A percentile compares a stretch with the other conserved stretches of the same genome.
Evolutionary conservation across 176 grass and related monocot species (phyloP).

Genomic region (Rhynchospora breviuscula): DNA sequence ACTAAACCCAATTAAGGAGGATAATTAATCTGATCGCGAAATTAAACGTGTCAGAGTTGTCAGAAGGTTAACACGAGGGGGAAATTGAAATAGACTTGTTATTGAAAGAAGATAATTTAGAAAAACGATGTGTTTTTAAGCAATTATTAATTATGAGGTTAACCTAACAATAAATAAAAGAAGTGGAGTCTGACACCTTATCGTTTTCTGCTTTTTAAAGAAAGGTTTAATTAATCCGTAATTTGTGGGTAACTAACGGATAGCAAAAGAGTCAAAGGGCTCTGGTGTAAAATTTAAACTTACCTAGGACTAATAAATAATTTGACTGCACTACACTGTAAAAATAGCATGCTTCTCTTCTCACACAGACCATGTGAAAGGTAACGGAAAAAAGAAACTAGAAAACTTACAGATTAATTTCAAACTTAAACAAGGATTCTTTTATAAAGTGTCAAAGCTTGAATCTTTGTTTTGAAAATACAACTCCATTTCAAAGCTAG

Average conservation of each 20-base stretch:
- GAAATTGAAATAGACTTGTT: background rate
- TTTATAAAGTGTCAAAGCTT: background rate
- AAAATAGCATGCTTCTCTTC: background rate
- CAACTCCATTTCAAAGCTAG: background rate
- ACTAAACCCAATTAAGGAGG: background rate
- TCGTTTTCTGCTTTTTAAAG: slow-evolving; percentile 4
- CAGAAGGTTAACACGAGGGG: background rate
- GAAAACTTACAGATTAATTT: background rate
- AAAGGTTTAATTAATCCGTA: background rate
- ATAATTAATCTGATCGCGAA: background rate
- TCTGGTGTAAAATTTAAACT: background rate
- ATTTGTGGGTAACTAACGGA: background rate
- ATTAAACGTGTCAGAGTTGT: background rate
- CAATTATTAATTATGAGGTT: slow-evolving; percentile 14
- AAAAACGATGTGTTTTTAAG: slow-evolving; percentile 10
- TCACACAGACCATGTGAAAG: slow-evolving; percentile 4
- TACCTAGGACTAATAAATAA: slow-evolving; percentile 3
- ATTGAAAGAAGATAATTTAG: slow-evolving; percentile 11
- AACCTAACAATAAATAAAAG: slow-evolving; percentile 20
- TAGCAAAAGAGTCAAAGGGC: slow-evolving; percentile 17
- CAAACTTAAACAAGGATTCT: background rate
- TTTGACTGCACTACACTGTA: background rate
- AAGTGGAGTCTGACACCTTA: slow-evolving; percentile 6
- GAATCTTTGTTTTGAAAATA: background rate
- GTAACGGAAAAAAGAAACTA: background rate